Conservation (phyloP, 1,139 yeast species). For the Ashbya aceris region DNA sequence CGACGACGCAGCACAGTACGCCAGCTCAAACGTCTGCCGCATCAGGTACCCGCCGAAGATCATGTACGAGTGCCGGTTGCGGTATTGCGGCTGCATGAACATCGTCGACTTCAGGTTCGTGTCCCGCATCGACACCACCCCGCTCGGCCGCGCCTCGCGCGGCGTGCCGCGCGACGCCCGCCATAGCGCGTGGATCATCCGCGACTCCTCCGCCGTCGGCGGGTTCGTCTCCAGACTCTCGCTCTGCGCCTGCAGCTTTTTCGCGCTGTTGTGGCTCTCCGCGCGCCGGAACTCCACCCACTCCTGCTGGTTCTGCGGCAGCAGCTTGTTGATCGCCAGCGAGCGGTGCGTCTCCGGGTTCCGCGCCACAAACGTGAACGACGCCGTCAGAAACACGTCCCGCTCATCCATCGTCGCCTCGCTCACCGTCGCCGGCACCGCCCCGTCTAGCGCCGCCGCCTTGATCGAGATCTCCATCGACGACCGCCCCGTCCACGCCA, state of each 20-base stretch:
- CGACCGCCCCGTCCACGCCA: slow-evolving; percentile 88
- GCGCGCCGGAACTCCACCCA: slow-evolving; percentile 83
- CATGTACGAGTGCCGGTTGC: slow-evolving; percentile 90
- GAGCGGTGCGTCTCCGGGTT: slow-evolving; percentile 84
- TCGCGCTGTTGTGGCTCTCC: slow-evolving; percentile 78
- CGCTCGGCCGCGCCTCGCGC: slow-evolving; percentile 34
- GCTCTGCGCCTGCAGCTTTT: slow-evolving; percentile 64
- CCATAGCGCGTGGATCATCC: slow-evolving; percentile 73
- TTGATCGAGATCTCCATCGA: slow-evolving; percentile 92
- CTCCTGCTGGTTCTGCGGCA: slow-evolving; percentile 65
- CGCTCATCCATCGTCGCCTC: slow-evolving; percentile 37
- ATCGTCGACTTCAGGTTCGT: slow-evolving; percentile 64
- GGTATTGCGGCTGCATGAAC: slow-evolving; percentile 92
- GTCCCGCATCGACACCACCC: slow-evolving; percentile 58
- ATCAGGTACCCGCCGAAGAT: slow-evolving; percentile 88
- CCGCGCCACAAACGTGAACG: slow-evolving; percentile 91
- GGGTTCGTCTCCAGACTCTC: slow-evolving; percentile 49
- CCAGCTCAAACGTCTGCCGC: slow-evolving; percentile 87
- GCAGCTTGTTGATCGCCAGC: slow-evolving; percentile 70
- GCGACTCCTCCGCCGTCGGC: slow-evolving; percentile 65
- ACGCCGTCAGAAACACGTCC: slow-evolving; percentile 67
- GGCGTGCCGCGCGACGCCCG: slow-evolving; percentile 43
- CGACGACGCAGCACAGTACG: slow-evolving; percentile 86
- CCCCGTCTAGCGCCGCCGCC: slow-evolving; percentile 65
- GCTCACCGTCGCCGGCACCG: slow-evolving; percentile 35